A percentile compares a stretch with the other conserved stretches of the same genome.
Evolutionary conservation across 2,329 filamentous ascomycete genomes (phyloP).

Genomic region (Colletotrichum simmondsii): DNA sequence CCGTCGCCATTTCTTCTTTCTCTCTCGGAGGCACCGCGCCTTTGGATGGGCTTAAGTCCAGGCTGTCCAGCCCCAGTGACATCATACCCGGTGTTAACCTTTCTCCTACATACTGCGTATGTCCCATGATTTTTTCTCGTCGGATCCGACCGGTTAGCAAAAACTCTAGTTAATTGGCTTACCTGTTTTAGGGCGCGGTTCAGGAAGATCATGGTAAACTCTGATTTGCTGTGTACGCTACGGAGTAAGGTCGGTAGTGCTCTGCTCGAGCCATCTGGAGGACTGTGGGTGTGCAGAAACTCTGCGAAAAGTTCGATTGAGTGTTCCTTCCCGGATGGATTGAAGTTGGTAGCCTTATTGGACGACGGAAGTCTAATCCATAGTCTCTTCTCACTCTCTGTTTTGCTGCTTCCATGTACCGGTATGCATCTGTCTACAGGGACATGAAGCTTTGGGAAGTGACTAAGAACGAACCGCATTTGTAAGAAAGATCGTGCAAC

Average conservation of each 20-base stretch:
- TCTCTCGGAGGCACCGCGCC: background rate
- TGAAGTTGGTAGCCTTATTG: background rate
- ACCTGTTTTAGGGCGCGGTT: background rate
- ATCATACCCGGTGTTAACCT: constrained; percentile 10
- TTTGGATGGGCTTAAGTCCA: constrained; percentile 7
- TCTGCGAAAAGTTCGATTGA: constrained; percentile 1
- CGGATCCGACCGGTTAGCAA: constrained; percentile 19
- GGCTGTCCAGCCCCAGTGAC: constrained; percentile 15
- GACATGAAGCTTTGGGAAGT: background rate
- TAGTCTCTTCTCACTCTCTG: background rate
- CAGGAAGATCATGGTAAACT: background rate
- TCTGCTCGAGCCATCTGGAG: constrained; percentile 18
- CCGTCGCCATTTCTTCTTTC: background rate
- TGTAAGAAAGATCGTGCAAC: background rate
- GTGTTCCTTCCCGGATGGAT: constrained; percentile 3
- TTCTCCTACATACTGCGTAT: background rate
- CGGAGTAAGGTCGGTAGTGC: background rate
- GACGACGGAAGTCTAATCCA: constrained; percentile 29
- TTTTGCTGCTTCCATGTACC: too few species aligned
- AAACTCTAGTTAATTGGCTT: constrained; percentile 6
- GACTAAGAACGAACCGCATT: background rate
- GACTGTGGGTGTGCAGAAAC: constrained; percentile 13
- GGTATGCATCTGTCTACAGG: too few species aligned
- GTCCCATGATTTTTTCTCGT: background rate
- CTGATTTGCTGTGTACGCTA: background rate